These are phyloP conservation scores for Boletus rex-veris DNA, from an alignment of 768 basidiomycete species.

Conservation along the genomic window DNA sequence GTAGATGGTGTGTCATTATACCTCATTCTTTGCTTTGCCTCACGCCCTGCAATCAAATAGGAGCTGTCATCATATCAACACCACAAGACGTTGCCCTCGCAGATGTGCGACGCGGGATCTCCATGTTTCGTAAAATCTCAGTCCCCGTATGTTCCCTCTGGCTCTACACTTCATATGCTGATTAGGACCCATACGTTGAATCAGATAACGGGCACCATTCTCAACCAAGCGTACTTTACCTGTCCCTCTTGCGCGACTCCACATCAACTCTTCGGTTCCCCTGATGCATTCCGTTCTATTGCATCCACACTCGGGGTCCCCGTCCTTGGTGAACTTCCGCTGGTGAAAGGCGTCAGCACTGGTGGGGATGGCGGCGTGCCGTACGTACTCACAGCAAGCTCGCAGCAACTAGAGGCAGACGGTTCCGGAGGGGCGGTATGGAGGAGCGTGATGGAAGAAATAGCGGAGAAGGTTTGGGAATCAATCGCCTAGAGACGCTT, in stretches of 20 bases:
- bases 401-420: conserved; percentile 14
- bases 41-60: conserved; percentile 37
- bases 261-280: conserved; percentile 69
- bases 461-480: conserved; percentile 32
- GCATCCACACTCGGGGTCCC: conserved; percentile 55
- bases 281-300: conserved; percentile 57
- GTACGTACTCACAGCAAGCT: conserved; percentile 34
- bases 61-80: conserved; percentile 90
- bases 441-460: conserved; percentile 29
- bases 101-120: conserved; percentile 89
- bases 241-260: conserved; percentile 67
- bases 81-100: conserved; percentile 92
- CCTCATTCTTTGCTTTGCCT: not conserved
- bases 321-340: conserved; percentile 77
- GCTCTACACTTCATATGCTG: not conserved
- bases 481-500: conserved; percentile 8
- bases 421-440: conserved; percentile 32
- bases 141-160: conserved; percentile 63
- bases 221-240: conserved; percentile 85
- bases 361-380: conserved; percentile 70
- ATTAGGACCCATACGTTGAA: not conserved
- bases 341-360: conserved; percentile 69
- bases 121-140: conserved; percentile 85
- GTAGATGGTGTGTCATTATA: conserved; percentile 65
- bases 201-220: conserved; percentile 81